Percentiles rank a stretch among this genome's conserved stretches.
Evolutionary conservation across 2,329 filamentous ascomycete genomes (phyloP).

Genomic region (Botryosphaeria agaves): DNA sequence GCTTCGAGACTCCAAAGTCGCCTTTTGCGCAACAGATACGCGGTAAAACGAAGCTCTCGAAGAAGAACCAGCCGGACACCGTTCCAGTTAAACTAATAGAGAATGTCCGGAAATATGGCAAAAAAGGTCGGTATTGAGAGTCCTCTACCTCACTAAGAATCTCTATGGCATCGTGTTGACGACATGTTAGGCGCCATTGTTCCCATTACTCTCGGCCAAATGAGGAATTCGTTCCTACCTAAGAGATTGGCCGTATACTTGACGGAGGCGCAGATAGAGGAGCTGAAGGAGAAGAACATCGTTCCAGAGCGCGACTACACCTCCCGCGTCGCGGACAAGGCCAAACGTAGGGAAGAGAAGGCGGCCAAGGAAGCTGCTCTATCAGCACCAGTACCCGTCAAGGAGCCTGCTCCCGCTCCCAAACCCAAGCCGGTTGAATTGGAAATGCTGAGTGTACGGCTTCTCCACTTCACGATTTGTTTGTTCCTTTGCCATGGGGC

Average conservation of each 20-base stretch:
- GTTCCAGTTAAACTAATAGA: constrained; percentile 34
- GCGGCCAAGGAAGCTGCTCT: constrained; percentile 2
- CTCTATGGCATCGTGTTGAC: not conserved
- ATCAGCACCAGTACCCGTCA: too few species aligned
- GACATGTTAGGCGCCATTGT: constrained; percentile 30
- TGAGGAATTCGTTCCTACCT: constrained; percentile 39
- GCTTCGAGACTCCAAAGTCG: constrained; percentile 3
- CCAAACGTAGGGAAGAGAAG: constrained; percentile 3
- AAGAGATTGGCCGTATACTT: constrained; percentile 34
- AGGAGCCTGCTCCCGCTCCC: too few species aligned
- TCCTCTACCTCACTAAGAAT: not conserved
- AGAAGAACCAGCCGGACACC: constrained; percentile 9
- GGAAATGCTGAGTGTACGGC: constrained; percentile 20
- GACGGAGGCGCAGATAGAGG: constrained; percentile 24
- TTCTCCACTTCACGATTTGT: constrained; percentile 1
- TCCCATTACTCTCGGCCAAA: constrained; percentile 31
- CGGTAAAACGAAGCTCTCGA: constrained; percentile 16
- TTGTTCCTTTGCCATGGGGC: constrained; percentile 3
- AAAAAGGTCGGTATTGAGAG: constrained; percentile 23
- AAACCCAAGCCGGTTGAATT: constrained; percentile 5
- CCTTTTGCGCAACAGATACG: constrained; percentile 12
- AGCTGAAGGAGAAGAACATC: constrained; percentile 25
- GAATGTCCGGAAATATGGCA: constrained; percentile 34
- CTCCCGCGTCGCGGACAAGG: constrained; percentile 15
- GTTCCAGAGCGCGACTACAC: constrained; percentile 28